A percentile compares a stretch with the other conserved stretches of the same genome.
phyloP scores from a whole-genome alignment of 352 stramenopile species.

The Globisporangium apiculatum region DNA sequence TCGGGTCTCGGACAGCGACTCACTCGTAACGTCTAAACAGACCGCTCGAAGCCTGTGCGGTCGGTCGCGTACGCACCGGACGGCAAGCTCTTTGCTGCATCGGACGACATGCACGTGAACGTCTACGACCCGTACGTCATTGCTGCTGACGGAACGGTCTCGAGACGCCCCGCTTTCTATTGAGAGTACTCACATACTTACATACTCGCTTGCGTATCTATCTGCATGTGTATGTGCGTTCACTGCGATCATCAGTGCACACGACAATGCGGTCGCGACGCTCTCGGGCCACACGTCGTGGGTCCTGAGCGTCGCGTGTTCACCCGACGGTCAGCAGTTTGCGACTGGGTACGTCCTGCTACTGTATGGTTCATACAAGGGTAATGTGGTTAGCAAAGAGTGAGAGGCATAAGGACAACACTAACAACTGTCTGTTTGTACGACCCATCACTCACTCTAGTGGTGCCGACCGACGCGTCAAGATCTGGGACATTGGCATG shows the following conservation, averaged over 20 bases:
- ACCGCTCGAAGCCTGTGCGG: slow-evolving; percentile 84
- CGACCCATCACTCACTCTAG: slow-evolving; percentile 15
- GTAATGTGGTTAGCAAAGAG: no score
- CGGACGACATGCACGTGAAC: slow-evolving; percentile 90
- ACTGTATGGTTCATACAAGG: no score
- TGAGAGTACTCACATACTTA: background rate
- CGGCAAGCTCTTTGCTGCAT: slow-evolving; percentile 84
- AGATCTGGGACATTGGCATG: slow-evolving; percentile 89
- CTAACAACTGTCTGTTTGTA: no score
- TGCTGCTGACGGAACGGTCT: background rate
- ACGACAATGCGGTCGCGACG: slow-evolving; percentile 74
- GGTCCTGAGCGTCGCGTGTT: slow-evolving; percentile 83
- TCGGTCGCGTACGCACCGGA: slow-evolving; percentile 80
- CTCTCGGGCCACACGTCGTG: slow-evolving; percentile 87
- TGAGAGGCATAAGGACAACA: no score
- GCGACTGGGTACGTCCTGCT: slow-evolving; percentile 53
- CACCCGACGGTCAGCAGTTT: slow-evolving; percentile 79
- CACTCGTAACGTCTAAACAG: slow-evolving; percentile 23
- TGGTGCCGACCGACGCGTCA: slow-evolving; percentile 85
- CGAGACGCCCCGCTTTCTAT: background rate
- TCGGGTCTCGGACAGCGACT: no score
- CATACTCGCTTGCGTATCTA: background rate
- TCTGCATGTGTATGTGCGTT: background rate
- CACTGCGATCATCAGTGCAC: slow-evolving; percentile 20
- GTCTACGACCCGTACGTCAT: slow-evolving; percentile 87